Percentiles rank a stretch among this genome's conserved stretches.
Evolutionary conservation across 2,329 filamentous ascomycete genomes (phyloP).

Genomic region (Cyphellophora attinorum): DNA sequence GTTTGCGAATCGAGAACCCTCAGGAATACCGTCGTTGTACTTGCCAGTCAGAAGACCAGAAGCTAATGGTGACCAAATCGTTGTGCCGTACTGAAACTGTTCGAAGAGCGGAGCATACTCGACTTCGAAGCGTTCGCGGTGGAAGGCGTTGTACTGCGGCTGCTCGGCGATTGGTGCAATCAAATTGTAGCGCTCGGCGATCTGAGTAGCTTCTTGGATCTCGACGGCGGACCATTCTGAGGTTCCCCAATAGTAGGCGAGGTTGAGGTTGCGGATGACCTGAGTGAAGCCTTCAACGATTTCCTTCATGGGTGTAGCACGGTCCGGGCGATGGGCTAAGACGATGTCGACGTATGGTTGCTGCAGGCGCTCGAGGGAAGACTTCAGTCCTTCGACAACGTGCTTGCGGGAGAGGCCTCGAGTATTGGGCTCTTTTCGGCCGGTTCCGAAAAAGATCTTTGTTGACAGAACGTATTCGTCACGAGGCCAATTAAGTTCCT

Average conservation of each 20-base stretch:
- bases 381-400: slow-evolving; percentile 56
- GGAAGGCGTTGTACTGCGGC: slow-evolving; percentile 56
- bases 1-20: slow-evolving; percentile 47
- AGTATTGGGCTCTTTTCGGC: slow-evolving; percentile 45
- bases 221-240: slow-evolving; percentile 59
- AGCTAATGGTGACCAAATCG: slow-evolving; percentile 53
- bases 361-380: slow-evolving; percentile 51
- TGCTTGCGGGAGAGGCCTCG: slow-evolving; percentile 60
- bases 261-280: slow-evolving; percentile 56
- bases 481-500: slow-evolving; percentile 47
- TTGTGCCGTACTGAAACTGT: slow-evolving; percentile 51
- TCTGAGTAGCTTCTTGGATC: slow-evolving; percentile 47
- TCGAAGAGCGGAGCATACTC: slow-evolving; percentile 54
- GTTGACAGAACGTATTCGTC: slow-evolving; percentile 50
- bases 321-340: slow-evolving; percentile 55
- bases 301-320: slow-evolving; percentile 60
- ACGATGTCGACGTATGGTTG: slow-evolving; percentile 61
- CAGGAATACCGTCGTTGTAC: slow-evolving; percentile 54
- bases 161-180: slow-evolving; percentile 59
- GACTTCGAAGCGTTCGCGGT: slow-evolving; percentile 52
- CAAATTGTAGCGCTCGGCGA: slow-evolving; percentile 47
- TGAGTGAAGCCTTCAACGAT: slow-evolving; percentile 62
- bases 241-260: slow-evolving; percentile 60
- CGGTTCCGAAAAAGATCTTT: slow-evolving; percentile 38
- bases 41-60: slow-evolving; percentile 56